phyloP scores from a whole-genome alignment of 192 early-diverging fungal genomes.

The Physocladia obscura region DNA sequence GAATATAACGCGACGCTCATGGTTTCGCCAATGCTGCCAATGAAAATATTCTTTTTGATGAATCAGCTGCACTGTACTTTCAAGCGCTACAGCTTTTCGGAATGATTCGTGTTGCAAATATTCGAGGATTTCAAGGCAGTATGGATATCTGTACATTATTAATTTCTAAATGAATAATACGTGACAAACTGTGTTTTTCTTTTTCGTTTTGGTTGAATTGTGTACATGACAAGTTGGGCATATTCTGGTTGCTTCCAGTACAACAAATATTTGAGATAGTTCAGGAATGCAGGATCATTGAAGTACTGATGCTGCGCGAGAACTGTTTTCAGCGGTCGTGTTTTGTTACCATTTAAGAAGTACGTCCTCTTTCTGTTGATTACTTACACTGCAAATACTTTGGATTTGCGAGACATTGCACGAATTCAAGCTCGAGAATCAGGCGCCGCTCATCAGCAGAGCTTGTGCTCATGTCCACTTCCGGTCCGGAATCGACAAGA shows the following conservation, averaged over 20 bases:
- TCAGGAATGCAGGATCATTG: constrained; percentile 78
- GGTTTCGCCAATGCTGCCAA: constrained; percentile 63
- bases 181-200: too few relatives aligned
- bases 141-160: constrained; percentile 78
- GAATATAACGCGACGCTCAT: constrained; percentile 6
- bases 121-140: constrained; percentile 81
- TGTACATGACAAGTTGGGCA: constrained; percentile 84
- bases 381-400: constrained; percentile 83
- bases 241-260: constrained; percentile 91
- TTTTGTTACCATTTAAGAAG: neutral
- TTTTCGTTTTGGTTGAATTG: too few relatives aligned
- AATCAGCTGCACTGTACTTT: constrained; percentile 70
- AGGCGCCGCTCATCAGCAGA: constrained; percentile 54
- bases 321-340: constrained; percentile 24
- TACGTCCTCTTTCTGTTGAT: neutral
- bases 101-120: constrained; percentile 81
- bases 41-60: constrained; percentile 81
- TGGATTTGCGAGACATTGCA: constrained; percentile 91
- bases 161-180: too few relatives aligned
- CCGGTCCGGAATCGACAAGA: too few relatives aligned
- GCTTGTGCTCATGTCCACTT: too few relatives aligned
- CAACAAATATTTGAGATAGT: constrained; percentile 85
- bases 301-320: constrained; percentile 89
- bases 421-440: constrained; percentile 91
- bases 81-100: constrained; percentile 69